Conservation (phyloP, 1,139 yeast genomes). For the Ogataea hybrid region DNA sequence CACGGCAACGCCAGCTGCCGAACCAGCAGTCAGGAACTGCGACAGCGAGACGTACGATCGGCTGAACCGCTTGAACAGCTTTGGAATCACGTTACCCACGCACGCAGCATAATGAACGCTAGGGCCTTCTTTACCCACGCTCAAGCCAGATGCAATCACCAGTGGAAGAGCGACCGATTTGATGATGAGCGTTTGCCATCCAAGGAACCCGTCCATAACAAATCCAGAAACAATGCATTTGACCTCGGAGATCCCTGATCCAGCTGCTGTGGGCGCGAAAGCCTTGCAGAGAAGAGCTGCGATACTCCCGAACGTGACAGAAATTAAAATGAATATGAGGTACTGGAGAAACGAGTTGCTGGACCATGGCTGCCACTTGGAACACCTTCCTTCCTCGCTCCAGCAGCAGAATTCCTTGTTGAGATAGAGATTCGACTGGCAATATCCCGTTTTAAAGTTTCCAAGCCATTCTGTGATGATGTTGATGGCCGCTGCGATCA, state of each 20-base stretch:
- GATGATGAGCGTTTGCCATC: slow-evolving; percentile 66
- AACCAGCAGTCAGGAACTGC: slow-evolving; percentile 56
- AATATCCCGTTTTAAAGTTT: slow-evolving; percentile 74
- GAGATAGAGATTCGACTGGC: slow-evolving; percentile 66
- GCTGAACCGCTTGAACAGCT: slow-evolving; percentile 44
- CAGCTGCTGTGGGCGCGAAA: slow-evolving; percentile 91
- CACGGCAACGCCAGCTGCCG: slow-evolving; percentile 73
- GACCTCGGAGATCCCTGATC: slow-evolving; percentile 95
- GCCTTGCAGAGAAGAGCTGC: slow-evolving; percentile 69
- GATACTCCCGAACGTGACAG: slow-evolving; percentile 57
- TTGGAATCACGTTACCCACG: slow-evolving; percentile 67
- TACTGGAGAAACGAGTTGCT: slow-evolving; percentile 47
- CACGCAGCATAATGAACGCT: slow-evolving; percentile 85
- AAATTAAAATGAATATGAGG: slow-evolving; percentile 54
- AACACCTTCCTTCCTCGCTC: slow-evolving; percentile 53
- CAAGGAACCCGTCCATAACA: slow-evolving; percentile 73
- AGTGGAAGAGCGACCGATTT: slow-evolving; percentile 83
- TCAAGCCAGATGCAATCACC: slow-evolving; percentile 78
- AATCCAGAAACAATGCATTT: slow-evolving; percentile 95
- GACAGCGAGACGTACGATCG: slow-evolving; percentile 50
- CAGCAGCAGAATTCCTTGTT: slow-evolving; percentile 82
- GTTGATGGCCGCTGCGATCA: slow-evolving; percentile 78
- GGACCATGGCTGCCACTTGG: slow-evolving; percentile 59
- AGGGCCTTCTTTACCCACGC: slow-evolving; percentile 86
- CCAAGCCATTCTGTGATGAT: slow-evolving; percentile 86